Percentiles rank a stretch among this genome's conserved stretches.
These are phyloP conservation scores for Chlorella sp. DNA, from an alignment of 139 green algal genomes.

Conservation along the genomic window DNA sequence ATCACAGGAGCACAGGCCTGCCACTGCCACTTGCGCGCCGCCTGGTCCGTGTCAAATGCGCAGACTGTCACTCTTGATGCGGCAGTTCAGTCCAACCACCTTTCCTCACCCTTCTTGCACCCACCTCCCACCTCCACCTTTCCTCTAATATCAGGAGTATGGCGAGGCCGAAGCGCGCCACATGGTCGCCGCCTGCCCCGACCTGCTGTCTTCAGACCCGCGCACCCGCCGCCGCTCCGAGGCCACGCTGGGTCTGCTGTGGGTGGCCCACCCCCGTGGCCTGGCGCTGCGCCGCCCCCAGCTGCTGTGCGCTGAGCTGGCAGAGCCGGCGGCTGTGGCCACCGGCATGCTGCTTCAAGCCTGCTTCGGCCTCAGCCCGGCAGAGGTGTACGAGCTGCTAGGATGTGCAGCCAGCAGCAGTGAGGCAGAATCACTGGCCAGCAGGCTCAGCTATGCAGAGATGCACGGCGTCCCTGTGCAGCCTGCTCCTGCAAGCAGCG, in stretches of 20 bases:
- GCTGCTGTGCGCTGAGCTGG: constrained; percentile 2
- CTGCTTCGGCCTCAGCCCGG: not conserved
- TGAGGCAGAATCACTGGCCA: not conserved
- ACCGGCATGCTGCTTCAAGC: not conserved
- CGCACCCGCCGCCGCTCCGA: not conserved
- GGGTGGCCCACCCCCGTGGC: not conserved
- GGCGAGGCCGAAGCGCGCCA: not conserved
- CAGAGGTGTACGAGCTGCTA: not conserved
- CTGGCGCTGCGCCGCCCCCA: not conserved
- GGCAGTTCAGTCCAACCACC: no score
- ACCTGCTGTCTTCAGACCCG: not conserved
- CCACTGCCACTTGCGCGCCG: not conserved
- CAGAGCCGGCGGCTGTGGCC: not conserved
- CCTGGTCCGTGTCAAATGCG: no score
- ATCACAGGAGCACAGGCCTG: no score
- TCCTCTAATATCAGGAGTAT: not conserved
- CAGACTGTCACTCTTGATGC: not conserved
- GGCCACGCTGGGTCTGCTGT: not conserved
- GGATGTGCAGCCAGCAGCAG: not conserved
- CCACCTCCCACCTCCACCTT: not conserved
- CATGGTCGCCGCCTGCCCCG: not conserved
- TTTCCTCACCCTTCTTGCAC: not conserved
- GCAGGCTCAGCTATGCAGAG: not conserved
- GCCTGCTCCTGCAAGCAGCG: not conserved
- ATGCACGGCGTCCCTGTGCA: not conserved